phyloP scores from a whole-genome alignment of 164 flowering plant species.

The Protea cynaroides region DNA sequence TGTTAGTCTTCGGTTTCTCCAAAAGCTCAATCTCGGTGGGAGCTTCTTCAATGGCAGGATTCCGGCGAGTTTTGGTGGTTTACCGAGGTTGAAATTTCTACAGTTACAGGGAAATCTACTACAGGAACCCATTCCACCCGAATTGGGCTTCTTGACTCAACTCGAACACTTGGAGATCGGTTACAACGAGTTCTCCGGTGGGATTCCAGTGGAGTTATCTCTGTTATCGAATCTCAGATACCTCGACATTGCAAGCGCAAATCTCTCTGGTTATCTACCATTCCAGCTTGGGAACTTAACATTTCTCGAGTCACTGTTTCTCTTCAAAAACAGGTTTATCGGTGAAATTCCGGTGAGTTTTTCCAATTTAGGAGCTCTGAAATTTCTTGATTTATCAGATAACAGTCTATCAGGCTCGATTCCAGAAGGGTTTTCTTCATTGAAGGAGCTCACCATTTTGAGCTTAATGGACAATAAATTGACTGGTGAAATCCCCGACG shows the following conservation, averaged over 20 bases:
- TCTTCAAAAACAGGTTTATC: slow-evolving; percentile 52
- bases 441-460: slow-evolving; percentile 41
- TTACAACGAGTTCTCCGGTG: slow-evolving; percentile 50
- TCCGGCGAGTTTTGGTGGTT: slow-evolving; percentile 48
- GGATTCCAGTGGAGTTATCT: slow-evolving; percentile 37
- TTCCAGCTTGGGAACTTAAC: slow-evolving; percentile 46
- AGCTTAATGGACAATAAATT: slow-evolving; percentile 53
- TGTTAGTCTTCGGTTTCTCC: slow-evolving; percentile 37
- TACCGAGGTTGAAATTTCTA: slow-evolving; percentile 43
- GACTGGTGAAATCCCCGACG: slow-evolving; percentile 59
- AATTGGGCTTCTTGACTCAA: slow-evolving; percentile 36
- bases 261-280: slow-evolving; percentile 53
- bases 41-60: slow-evolving; percentile 75
- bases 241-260: slow-evolving; percentile 51
- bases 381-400: slow-evolving; percentile 64
- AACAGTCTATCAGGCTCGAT: slow-evolving; percentile 62
- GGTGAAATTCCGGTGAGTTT: slow-evolving; percentile 63
- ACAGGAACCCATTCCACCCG: slow-evolving; percentile 52
- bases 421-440: slow-evolving; percentile 30
- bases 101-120: slow-evolving; percentile 63
- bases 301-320: slow-evolving; percentile 42
- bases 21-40: slow-evolving; percentile 79
- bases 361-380: slow-evolving; percentile 26
- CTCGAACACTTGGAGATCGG: slow-evolving; percentile 79
- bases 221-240: slow-evolving; percentile 46